A percentile compares a stretch with the other conserved stretches of the same genome.
Conservation (phyloP, 2,329 filamentous ascomycete species). For the Arthrinium phaeospermum region DNA sequence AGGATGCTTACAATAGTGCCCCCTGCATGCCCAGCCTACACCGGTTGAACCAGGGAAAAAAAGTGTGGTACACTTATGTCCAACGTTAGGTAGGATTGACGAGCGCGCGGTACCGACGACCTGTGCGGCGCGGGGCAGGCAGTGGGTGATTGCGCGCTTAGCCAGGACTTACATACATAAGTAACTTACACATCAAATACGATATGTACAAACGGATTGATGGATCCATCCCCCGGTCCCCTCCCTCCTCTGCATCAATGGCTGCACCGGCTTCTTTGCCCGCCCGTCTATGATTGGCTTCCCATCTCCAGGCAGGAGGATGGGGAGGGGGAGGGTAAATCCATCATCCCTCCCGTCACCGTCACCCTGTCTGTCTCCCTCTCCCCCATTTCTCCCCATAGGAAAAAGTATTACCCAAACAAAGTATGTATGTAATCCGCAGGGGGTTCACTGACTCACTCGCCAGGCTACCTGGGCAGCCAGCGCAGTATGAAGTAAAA, state of each 20-base stretch:
- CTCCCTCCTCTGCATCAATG: neutral
- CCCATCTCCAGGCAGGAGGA: neutral
- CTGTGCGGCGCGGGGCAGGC: neutral
- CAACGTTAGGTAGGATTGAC: neutral
- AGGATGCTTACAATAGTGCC: neutral
- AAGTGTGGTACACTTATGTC: neutral
- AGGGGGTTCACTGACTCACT: neutral
- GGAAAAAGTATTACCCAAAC: neutral
- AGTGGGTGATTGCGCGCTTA: neutral
- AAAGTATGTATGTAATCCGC: neutral
- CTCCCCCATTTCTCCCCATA: neutral
- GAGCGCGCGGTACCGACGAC: conserved; percentile 1
- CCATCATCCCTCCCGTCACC: too few relatives aligned
- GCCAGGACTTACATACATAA: neutral
- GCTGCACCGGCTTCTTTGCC: conserved; percentile 1
- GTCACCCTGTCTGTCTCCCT: neutral
- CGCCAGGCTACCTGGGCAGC: neutral
- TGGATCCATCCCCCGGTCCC: neutral
- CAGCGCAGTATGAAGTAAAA: neutral
- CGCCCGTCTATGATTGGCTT: neutral
- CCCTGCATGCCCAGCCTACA: conserved; percentile 3
- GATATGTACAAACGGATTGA: neutral
- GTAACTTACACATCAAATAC: neutral
- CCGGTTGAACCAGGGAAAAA: neutral
- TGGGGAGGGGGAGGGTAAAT: neutral